Base-by-base conservation (phyloP, 345 rosid genomes). In the Pelargonium nanum region DNA sequence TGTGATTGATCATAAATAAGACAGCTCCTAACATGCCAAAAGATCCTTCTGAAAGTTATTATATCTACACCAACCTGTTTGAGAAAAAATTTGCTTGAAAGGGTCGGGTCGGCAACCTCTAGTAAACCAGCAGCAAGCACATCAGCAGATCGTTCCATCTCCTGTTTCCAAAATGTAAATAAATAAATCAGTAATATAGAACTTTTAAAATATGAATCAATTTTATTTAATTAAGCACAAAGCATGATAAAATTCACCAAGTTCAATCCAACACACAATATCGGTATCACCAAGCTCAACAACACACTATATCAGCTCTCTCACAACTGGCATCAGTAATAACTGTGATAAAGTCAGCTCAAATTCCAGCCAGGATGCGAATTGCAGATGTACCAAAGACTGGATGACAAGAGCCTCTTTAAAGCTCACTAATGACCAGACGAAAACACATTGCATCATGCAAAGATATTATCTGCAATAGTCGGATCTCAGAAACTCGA, bases 51-150 rank as follows among this genome's bases (percentile, higher is more conserved):
- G 28, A 26, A 26, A 19, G 9, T 7, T 26, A 60, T 40, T 20
- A 50, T 72, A 57, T 26, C 25, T 58, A 40, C 53, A 67, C 81
- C 56, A 30, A 94, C 99, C 99, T 94, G 99, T 59, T 85, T 94
- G 56, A 87, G 88, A 73, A 72, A 94, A 75, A 74, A 93, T 76
- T 87, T 89, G 74, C 77, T 86, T 55, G 99, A 93, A 73, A 93
- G 95, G 65, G 86, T 80, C 51, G 99, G 99, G 67, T 93, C 95
- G 53, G 97, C 88, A 69, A 93, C 80, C 75, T 93, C 99, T 45
- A 93, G 88, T 67, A 93, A 76, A 74, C 96, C 99, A 58, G 97
- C 96, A 73, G 99, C 99, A 69, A 93, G 88, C 65, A 93, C 89
- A 81, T 93, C 99, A 30, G 95, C 82, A 62, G 99, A 89, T 58